A percentile compares a stretch with the other conserved stretches of the same genome.
These are phyloP conservation scores for Cadophora sp. DNA, from an alignment of 2,329 filamentous ascomycete genomes.

Conservation along the genomic window DNA sequence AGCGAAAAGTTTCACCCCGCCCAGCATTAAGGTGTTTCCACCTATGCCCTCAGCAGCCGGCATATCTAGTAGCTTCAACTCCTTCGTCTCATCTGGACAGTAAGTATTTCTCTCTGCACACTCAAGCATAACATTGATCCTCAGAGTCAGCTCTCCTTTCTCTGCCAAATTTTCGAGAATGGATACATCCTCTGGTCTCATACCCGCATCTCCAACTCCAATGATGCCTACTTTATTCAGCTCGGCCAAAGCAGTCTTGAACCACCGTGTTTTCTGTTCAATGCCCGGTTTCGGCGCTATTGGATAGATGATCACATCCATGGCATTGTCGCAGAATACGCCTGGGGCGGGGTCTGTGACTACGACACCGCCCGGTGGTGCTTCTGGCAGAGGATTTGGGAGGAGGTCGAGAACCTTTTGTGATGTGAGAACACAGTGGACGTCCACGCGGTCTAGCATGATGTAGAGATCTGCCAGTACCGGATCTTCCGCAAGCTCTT, in stretches of 20 bases:
- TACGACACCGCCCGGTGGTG: conserved; percentile 68
- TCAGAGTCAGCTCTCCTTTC: conserved; percentile 61
- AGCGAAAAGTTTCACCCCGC: conserved; percentile 73
- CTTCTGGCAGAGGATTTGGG: conserved; percentile 52
- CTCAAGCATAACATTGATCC: conserved; percentile 74
- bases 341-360: conserved; percentile 66
- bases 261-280: conserved; percentile 58
- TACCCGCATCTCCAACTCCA: conserved; percentile 73
- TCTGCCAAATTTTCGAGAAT: conserved; percentile 60
- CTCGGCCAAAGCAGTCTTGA: conserved; percentile 65
- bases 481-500: conserved; percentile 60
- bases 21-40: conserved; percentile 53
- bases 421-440: conserved; percentile 75
- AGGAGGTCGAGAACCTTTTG: conserved; percentile 67
- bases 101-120: conserved; percentile 69
- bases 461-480: conserved; percentile 63
- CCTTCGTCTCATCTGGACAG: conserved; percentile 60
- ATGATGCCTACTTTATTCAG: conserved; percentile 71
- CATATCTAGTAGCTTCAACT: conserved; percentile 31
- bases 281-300: conserved; percentile 63
- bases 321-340: conserved; percentile 77
- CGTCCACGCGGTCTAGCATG: conserved; percentile 74
- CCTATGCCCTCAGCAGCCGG: conserved; percentile 30
- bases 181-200: conserved; percentile 58
- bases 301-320: conserved; percentile 61